These are phyloP conservation scores for Russula compacta DNA, from an alignment of 768 basidiomycete genomes.

Conservation along the genomic window DNA sequence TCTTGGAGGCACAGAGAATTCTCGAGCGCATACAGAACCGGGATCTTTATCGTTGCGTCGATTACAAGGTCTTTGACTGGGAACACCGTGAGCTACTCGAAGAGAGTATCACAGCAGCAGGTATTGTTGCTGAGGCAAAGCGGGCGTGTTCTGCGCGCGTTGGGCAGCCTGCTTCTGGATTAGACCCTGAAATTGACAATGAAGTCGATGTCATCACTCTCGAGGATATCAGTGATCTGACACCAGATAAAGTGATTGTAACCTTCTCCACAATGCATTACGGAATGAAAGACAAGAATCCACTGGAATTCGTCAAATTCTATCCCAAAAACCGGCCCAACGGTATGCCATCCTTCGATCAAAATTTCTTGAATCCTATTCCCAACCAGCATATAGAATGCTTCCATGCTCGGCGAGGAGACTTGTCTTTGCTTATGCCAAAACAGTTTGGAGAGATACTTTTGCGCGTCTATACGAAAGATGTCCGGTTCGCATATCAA, in stretches of 20 bases:
- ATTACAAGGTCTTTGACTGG: constrained; percentile 45
- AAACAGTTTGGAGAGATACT: constrained; percentile 58
- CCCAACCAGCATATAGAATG: constrained; percentile 30
- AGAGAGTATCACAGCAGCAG: constrained; percentile 29
- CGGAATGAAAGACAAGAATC: constrained; percentile 64
- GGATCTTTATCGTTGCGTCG: constrained; percentile 62
- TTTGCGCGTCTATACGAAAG: constrained; percentile 61
- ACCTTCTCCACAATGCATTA: constrained; percentile 61
- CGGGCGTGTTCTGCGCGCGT: background rate
- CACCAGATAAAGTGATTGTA: constrained; percentile 49
- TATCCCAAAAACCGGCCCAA: constrained; percentile 58
- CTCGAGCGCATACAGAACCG: constrained; percentile 52
- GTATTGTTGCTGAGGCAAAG: constrained; percentile 29
- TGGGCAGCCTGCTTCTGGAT: background rate
- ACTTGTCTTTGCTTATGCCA: constrained; percentile 60
- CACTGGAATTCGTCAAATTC: constrained; percentile 60
- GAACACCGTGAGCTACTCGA: constrained; percentile 25
- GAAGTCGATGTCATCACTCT: constrained; percentile 14
- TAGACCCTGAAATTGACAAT: background rate
- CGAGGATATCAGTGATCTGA: constrained; percentile 30
- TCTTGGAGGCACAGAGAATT: constrained; percentile 48
- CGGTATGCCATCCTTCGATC: constrained; percentile 30
- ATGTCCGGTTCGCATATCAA: constrained; percentile 30
- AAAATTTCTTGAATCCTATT: background rate
- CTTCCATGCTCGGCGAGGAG: constrained; percentile 39